These are phyloP conservation scores for Logfia minima DNA, from an alignment of 129 eudicot species.

Conservation along the genomic window DNA sequence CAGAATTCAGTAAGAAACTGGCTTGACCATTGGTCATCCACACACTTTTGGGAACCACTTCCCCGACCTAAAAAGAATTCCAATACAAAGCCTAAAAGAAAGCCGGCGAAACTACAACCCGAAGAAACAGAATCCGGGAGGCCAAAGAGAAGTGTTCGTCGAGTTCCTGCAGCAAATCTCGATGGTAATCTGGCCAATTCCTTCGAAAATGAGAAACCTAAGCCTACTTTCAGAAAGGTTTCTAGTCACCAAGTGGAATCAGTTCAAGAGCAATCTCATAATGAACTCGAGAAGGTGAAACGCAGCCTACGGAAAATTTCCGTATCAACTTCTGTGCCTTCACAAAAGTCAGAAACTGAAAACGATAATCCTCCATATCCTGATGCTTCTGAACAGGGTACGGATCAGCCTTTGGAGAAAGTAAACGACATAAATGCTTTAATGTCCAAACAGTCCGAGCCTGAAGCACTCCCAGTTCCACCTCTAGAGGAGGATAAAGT, in stretches of 20 bases:
- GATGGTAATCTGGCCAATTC: constrained; percentile 37
- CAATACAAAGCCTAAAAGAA: constrained; percentile 46
- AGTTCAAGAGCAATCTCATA: constrained; percentile 57
- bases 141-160: constrained; percentile 53
- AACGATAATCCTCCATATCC: constrained; percentile 37
- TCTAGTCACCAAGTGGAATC: constrained; percentile 44
- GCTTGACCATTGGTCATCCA: constrained; percentile 74
- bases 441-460: constrained; percentile 27
- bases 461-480: constrained; percentile 30
- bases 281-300: constrained; percentile 81
- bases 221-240: constrained; percentile 31
- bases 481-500: constrained; percentile 24
- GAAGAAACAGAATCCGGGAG: constrained; percentile 44
- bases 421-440: constrained; percentile 23
- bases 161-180: constrained; percentile 39
- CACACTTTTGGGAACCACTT: constrained; percentile 62
- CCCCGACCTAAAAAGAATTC: constrained; percentile 38
- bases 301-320: constrained; percentile 66
- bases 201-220: constrained; percentile 50
- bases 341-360: constrained; percentile 47
- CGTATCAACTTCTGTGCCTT: constrained; percentile 27
- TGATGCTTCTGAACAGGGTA: constrained; percentile 34
- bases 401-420: constrained; percentile 42
- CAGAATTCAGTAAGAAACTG: constrained; percentile 68
- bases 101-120: constrained; percentile 34